Percentiles rank a stretch among this genome's conserved stretches.
Conservation (phyloP, 164 flowering plant genomes). For the Sextonia rubra region DNA sequence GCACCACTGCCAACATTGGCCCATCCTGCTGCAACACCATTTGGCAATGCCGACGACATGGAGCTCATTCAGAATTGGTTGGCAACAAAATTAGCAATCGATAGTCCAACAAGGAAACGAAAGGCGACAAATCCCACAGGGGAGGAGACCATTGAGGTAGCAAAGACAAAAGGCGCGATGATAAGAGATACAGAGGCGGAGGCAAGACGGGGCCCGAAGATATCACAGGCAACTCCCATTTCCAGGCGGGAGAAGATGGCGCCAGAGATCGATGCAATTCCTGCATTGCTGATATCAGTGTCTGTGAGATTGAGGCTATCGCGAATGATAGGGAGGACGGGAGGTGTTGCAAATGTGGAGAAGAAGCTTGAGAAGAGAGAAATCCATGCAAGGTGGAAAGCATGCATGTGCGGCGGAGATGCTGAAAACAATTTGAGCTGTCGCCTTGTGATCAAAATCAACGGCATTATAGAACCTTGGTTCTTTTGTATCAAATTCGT, state of each 20-base stretch:
- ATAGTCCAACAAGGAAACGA: conserved; percentile 80
- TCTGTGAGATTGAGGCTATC: conserved; percentile 73
- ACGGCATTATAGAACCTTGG: conserved; percentile 51
- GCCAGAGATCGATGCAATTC: conserved; percentile 78
- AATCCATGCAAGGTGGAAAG: conserved; percentile 80
- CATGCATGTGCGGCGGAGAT: conserved; percentile 73
- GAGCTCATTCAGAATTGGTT: conserved; percentile 94
- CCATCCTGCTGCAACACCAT: conserved; percentile 80
- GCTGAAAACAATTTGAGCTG: conserved; percentile 42
- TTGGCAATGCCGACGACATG: conserved; percentile 73
- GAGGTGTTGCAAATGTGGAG: conserved; percentile 77
- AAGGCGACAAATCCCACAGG: conserved; percentile 51
- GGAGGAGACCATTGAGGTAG: conserved; percentile 34
- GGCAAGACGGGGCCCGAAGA: conserved; percentile 73
- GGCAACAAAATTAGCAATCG: conserved; percentile 76
- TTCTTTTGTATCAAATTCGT: neutral
- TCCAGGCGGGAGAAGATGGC: conserved; percentile 65
- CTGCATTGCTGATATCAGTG: conserved; percentile 76
- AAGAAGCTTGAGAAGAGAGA: conserved; percentile 79
- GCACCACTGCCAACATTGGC: conserved; percentile 90
- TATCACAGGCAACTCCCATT: conserved; percentile 81
- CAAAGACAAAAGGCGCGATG: conserved; percentile 66
- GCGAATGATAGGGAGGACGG: conserved; percentile 72
- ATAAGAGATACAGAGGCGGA: conserved; percentile 57
- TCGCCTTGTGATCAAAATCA: conserved; percentile 78